A percentile compares a stretch with the other conserved stretches of the same genome.
Evolutionary conservation across 768 basidiomycete genomes (phyloP).

Genomic region (Tricholomella constricta): DNA sequence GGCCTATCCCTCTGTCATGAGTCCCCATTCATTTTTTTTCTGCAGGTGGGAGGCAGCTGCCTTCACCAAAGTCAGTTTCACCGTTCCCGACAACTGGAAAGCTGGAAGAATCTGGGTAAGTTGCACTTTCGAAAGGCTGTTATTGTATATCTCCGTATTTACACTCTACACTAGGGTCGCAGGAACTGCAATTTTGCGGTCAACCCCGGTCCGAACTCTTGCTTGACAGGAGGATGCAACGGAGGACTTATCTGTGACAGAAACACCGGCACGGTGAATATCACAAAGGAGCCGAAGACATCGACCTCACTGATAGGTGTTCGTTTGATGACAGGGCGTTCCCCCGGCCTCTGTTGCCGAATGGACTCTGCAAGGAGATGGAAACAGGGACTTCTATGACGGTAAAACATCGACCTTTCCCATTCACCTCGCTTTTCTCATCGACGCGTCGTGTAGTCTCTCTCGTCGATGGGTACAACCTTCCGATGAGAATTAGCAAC

Average conservation of each 20-base stretch:
- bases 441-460: constrained; percentile 51
- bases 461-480: constrained; percentile 60
- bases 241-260: constrained; percentile 64
- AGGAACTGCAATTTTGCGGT: constrained; percentile 64
- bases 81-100: constrained; percentile 15
- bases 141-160: too few relatives aligned
- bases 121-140: neutral
- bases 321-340: constrained; percentile 51
- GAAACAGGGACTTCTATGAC: constrained; percentile 59
- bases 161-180: too few relatives aligned
- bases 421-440: too few relatives aligned
- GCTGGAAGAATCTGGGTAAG: constrained; percentile 16
- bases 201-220: constrained; percentile 57
- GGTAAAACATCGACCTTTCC: constrained; percentile 34
- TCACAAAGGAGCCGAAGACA: too few relatives aligned
- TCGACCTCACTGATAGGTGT: too few relatives aligned
- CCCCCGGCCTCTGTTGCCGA: constrained; percentile 73
- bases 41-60: constrained; percentile 12
- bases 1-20: neutral
- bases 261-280: constrained; percentile 49
- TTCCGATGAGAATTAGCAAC: constrained; percentile 56
- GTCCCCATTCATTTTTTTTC: too few relatives aligned
- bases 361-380: constrained; percentile 54
- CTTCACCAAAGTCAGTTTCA: constrained; percentile 8
- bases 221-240: constrained; percentile 66